These are phyloP conservation scores for Takakia lepidozioides DNA, from an alignment of 225 moss, liverwort and hornwort genomes.

Conservation along the genomic window DNA sequence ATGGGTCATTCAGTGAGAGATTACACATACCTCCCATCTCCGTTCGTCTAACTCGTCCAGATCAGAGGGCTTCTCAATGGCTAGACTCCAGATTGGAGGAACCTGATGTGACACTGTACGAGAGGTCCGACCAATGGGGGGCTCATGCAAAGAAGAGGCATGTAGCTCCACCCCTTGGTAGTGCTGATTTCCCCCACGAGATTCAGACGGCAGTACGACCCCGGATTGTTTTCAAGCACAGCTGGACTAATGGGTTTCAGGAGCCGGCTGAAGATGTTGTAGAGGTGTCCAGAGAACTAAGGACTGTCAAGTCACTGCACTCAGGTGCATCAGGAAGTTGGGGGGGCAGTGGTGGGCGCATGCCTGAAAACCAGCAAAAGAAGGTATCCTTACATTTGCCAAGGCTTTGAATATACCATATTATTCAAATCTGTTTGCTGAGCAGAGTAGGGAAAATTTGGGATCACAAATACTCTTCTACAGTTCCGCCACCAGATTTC, in stretches of 20 bases:
- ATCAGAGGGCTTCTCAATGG: slow-evolving; percentile 43
- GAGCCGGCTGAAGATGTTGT: slow-evolving; percentile 60
- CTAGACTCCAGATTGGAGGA: slow-evolving; percentile 45
- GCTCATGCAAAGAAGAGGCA: slow-evolving; percentile 51
- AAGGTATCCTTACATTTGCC: no score
- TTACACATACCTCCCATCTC: slow-evolving; percentile 24
- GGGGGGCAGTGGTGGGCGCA: slow-evolving; percentile 59
- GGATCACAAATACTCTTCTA: no score
- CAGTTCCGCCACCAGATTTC: no score
- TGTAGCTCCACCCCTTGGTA: slow-evolving; percentile 35
- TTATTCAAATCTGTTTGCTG: no score
- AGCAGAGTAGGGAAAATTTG: no score
- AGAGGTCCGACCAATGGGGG: slow-evolving; percentile 66
- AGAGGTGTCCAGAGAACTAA: slow-evolving; percentile 30
- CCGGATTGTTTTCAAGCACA: slow-evolving; percentile 85
- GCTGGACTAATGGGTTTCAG: slow-evolving; percentile 72
- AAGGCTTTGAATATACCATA: no score
- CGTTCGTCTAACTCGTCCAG: slow-evolving; percentile 38
- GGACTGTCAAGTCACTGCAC: slow-evolving; percentile 28
- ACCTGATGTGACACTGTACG: slow-evolving; percentile 29
- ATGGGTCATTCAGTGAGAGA: slow-evolving; percentile 37
- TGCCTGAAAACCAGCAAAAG: slow-evolving; percentile 73
- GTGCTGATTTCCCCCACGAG: no score
- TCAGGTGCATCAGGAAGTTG: slow-evolving; percentile 59
- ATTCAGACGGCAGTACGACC: slow-evolving; percentile 47